Percentiles rank a stretch among this genome's conserved stretches.
phyloP scores from a whole-genome alignment of 441 rosid species.

The Euphorbia schlechtendalii region DNA sequence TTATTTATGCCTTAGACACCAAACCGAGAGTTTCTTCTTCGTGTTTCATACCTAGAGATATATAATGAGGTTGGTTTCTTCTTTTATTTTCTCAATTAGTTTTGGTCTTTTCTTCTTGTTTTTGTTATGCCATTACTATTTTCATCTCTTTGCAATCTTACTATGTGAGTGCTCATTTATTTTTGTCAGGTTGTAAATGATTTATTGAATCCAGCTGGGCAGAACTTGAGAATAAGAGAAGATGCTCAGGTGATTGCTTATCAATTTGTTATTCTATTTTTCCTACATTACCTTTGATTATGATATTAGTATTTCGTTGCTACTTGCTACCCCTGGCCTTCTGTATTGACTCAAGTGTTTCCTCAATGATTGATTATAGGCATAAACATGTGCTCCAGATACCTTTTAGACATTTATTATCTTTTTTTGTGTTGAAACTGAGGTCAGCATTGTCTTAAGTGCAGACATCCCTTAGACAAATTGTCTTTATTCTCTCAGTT shows the following conservation, averaged over 20 bases:
- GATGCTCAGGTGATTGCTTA: conserved; percentile 72
- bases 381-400: background rate
- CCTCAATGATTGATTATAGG: background rate
- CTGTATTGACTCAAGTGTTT: background rate
- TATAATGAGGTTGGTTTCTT: conserved; percentile 78
- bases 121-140: conserved; percentile 17
- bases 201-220: conserved; percentile 95
- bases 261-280: background rate
- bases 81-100: conserved; percentile 8
- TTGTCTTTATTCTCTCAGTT: background rate
- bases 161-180: conserved; percentile 19
- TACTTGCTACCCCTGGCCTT: background rate
- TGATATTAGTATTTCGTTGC: background rate
- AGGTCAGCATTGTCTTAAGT: no score
- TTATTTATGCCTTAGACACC: conserved; percentile 60
- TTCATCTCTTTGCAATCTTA: conserved; percentile 14
- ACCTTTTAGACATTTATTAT: background rate
- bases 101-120: background rate
- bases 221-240: conserved; percentile 94
- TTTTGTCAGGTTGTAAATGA: conserved; percentile 86
- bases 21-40: conserved; percentile 88
- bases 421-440: background rate
- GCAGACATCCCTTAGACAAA: no score
- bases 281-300: background rate
- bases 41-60: conserved; percentile 94